These are phyloP conservation scores for Clarireedia paspali DNA, from an alignment of 2,329 filamentous ascomycete genomes.

Conservation along the genomic window DNA sequence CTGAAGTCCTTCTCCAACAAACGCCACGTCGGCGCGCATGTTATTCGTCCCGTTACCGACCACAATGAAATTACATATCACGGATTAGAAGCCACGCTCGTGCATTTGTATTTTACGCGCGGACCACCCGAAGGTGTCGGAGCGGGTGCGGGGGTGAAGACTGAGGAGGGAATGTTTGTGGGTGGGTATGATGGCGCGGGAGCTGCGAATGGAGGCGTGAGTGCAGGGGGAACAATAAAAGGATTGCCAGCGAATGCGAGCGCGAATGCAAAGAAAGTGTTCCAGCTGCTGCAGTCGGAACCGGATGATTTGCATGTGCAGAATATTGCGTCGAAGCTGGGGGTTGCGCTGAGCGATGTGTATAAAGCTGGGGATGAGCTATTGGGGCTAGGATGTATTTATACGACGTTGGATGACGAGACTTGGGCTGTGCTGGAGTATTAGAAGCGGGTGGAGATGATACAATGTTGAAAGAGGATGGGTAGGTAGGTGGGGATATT, in stretches of 20 bases:
- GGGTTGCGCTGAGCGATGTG: constrained; percentile 63
- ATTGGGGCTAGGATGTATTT: constrained; percentile 65
- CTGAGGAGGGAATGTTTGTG: constrained; percentile 29
- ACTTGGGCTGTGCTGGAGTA: constrained; percentile 83
- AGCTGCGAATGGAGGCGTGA: constrained; percentile 12
- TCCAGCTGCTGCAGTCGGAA: constrained; percentile 56
- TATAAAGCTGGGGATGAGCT: constrained; percentile 76
- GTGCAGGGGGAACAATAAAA: constrained; percentile 23
- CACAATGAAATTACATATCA: constrained; percentile 93
- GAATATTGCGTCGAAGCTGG: constrained; percentile 59
- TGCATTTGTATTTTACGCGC: constrained; percentile 76
- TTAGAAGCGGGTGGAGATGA: constrained; percentile 27
- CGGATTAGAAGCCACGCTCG: constrained; percentile 79
- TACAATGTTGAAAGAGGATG: not conserved
- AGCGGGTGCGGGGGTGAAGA: constrained; percentile 31
- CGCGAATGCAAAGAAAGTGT: constrained; percentile 60
- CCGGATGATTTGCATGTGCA: constrained; percentile 78
- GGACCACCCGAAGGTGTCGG: constrained; percentile 44
- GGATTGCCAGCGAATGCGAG: constrained; percentile 38
- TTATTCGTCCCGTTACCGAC: constrained; percentile 72
- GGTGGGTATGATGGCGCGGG: constrained; percentile 30
- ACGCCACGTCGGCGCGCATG: constrained; percentile 70
- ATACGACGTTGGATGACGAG: constrained; percentile 85
- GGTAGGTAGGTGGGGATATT: not conserved
- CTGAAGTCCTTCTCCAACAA: constrained; percentile 81